phyloP scores from a whole-genome alignment of 208 protist species.

The Leishmania amazonensis region DNA sequence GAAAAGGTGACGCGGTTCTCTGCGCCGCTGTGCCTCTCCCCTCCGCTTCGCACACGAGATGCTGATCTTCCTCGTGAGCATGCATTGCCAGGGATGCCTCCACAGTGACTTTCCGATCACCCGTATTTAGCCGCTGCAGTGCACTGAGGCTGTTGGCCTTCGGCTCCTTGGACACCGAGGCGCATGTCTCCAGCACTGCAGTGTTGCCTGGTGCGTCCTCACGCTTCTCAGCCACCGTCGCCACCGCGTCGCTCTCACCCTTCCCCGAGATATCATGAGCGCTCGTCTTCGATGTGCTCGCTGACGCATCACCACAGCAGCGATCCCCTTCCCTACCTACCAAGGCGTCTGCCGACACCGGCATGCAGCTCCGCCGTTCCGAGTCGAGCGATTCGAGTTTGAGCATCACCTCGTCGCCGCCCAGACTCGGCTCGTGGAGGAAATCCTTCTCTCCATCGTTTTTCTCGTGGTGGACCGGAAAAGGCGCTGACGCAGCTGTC shows the following conservation, averaged over 20 bases:
- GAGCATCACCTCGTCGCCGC: neutral
- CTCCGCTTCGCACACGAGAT: neutral
- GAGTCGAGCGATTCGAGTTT: neutral
- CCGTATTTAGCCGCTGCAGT: neutral
- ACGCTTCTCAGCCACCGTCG: neutral
- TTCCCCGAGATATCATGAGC: neutral
- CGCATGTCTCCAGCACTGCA: neutral
- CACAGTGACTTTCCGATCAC: neutral
- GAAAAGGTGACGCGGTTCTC: neutral
- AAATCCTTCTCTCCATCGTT: neutral
- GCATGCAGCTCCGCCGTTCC: neutral
- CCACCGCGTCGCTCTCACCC: neutral
- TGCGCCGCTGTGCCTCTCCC: neutral
- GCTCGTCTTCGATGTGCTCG: neutral
- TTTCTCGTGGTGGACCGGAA: neutral
- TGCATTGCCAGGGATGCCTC: neutral
- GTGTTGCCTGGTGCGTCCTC: neutral
- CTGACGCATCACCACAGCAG: neutral
- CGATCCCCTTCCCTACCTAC: too few species aligned
- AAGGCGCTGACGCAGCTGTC: neutral
- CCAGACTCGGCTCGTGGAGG: neutral
- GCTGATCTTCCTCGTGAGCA: neutral
- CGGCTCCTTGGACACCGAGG: neutral
- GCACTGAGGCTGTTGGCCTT: neutral
- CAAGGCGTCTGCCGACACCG: neutral